Evolutionary conservation across 768 basidiomycete species (phyloP).

Genomic region (Leccinum olivaceopallidum): DNA sequence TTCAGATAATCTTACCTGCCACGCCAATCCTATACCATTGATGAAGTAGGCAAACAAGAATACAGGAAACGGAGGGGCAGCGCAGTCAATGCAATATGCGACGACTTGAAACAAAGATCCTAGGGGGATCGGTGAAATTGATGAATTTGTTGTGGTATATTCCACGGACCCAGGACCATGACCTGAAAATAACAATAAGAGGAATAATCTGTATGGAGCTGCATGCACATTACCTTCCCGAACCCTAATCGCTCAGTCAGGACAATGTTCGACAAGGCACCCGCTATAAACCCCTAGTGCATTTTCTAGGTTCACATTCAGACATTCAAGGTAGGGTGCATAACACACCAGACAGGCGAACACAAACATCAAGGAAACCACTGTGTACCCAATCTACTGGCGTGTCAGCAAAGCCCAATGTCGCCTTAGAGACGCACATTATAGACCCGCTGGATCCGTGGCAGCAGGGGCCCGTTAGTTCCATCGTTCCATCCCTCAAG

Average conservation of each 20-base stretch:
- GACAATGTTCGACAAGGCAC: slow-evolving; percentile 46
- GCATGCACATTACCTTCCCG: slow-evolving; percentile 35
- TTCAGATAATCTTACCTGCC: slow-evolving; percentile 37
- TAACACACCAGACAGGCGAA: slow-evolving; percentile 42
- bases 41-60: slow-evolving; percentile 51
- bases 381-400: slow-evolving; percentile 45
- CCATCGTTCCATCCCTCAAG: slow-evolving; percentile 81
- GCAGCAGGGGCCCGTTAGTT: slow-evolving; percentile 71
- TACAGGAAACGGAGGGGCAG: slow-evolving; percentile 64
- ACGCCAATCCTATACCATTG: slow-evolving; percentile 50
- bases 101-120: slow-evolving; percentile 55
- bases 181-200: slow-evolving; percentile 28
- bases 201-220: not conserved
- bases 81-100: slow-evolving; percentile 53
- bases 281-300: slow-evolving; percentile 43
- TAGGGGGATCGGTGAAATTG: slow-evolving; percentile 17
- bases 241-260: slow-evolving; percentile 45
- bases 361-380: slow-evolving; percentile 61
- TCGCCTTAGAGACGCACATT: slow-evolving; percentile 32
- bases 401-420: slow-evolving; percentile 2
- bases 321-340: not conserved
- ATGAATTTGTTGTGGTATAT: too few species aligned
- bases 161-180: slow-evolving; percentile 38
- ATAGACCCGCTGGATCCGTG: slow-evolving; percentile 63
- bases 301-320: slow-evolving; percentile 19